Conservation (phyloP, 352 stramenopile species). For the Globisporangium yorkense region DNA sequence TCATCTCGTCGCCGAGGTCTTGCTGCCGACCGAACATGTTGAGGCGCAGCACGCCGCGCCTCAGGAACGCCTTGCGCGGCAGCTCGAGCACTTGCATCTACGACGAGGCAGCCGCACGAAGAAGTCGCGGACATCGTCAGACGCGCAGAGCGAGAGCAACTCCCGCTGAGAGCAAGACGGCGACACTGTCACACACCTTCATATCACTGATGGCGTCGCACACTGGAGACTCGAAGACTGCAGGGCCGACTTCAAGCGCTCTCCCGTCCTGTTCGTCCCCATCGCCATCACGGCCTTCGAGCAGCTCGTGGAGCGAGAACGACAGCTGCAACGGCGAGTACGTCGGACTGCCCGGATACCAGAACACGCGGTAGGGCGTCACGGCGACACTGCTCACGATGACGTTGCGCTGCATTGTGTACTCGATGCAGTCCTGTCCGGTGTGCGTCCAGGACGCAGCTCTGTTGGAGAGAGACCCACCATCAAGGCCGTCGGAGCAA, state of each 20-base stretch:
- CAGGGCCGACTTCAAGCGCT: conserved; percentile 3
- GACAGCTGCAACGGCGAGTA: conserved; percentile 54
- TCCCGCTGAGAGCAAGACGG: too few relatives aligned
- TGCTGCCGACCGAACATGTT: conserved; percentile 52
- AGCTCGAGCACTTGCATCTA: conserved; percentile 52
- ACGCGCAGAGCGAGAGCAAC: neutral
- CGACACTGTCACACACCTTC: conserved; percentile 8
- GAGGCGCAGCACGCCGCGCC: conserved; percentile 42
- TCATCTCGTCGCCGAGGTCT: conserved; percentile 38
- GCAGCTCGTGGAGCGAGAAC: conserved; percentile 51
- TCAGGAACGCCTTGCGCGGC: conserved; percentile 33
- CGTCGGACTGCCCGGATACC: conserved; percentile 61
- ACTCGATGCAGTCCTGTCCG: conserved; percentile 53
- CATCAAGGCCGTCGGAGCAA: neutral
- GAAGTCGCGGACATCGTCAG: neutral
- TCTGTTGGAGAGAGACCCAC: neutral
- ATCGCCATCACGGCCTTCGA: neutral
- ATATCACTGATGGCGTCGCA: conserved; percentile 52
- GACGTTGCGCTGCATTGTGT: conserved; percentile 31
- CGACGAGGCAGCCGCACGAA: neutral
- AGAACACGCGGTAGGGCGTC: conserved; percentile 67
- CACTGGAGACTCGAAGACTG: conserved; percentile 47
- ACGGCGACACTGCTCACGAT: conserved; percentile 46
- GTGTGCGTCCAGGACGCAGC: conserved; percentile 10
- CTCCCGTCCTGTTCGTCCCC: conserved; percentile 1